Evolutionary conservation across 768 basidiomycete genomes (phyloP).

Genomic region (Naganishia onofrii): DNA sequence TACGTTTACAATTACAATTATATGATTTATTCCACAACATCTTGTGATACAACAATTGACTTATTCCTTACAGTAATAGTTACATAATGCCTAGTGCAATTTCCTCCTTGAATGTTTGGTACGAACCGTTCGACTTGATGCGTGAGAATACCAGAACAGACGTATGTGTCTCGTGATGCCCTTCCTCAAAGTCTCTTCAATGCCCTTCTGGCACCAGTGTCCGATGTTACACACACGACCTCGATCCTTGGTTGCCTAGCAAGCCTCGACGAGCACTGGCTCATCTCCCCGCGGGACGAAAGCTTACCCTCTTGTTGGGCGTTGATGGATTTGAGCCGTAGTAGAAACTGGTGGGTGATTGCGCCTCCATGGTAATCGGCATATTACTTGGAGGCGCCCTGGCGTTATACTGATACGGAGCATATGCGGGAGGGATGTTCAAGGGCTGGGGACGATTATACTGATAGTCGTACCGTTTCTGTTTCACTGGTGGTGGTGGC

Average conservation of each 20-base stretch:
- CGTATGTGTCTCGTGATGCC: no score
- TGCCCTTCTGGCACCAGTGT: no score
- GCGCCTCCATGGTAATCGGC: slow-evolving; percentile 10
- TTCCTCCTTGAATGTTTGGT: no score
- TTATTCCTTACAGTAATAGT: no score
- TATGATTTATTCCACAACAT: neutral
- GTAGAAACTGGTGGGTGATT: slow-evolving; percentile 19
- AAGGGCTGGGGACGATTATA: slow-evolving; percentile 1
- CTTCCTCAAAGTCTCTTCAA: no score
- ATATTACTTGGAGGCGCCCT: neutral
- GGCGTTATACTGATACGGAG: neutral
- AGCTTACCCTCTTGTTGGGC: slow-evolving; percentile 14
- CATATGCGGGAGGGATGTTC: neutral
- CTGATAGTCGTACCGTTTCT: slow-evolving; percentile 2
- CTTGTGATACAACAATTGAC: no score
- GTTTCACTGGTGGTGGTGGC: neutral
- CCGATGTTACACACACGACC: no score
- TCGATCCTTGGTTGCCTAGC: neutral
- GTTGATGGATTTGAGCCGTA: slow-evolving; percentile 18
- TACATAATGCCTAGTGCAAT: no score
- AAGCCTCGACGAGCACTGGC: neutral
- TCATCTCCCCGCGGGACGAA: neutral
- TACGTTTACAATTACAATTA: neutral
- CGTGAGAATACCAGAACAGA: no score
- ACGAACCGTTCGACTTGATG: no score